These are phyloP conservation scores for Aureobasidium subglaciale DNA, from an alignment of 2,329 filamentous ascomycete genomes.

Conservation along the genomic window DNA sequence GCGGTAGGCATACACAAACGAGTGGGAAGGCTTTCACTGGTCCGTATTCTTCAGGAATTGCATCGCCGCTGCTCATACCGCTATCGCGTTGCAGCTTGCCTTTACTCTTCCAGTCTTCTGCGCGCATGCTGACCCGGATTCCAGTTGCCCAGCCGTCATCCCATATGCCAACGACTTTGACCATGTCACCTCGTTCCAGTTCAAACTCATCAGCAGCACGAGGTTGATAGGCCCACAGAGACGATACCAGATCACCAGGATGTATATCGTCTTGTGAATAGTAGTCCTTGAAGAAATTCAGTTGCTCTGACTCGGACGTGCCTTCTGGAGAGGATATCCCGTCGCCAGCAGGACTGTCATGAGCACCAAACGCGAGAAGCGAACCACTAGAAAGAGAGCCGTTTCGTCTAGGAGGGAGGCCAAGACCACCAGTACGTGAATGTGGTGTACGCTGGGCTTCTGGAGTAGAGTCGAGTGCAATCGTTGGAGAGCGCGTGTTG, in stretches of 20 bases:
- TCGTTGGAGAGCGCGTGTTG: slow-evolving; percentile 49
- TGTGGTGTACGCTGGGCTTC: slow-evolving; percentile 27
- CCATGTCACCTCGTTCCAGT: slow-evolving; percentile 91
- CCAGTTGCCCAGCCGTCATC: slow-evolving; percentile 98
- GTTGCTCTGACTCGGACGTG: slow-evolving; percentile 89
- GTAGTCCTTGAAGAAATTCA: slow-evolving; percentile 97
- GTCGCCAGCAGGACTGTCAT: slow-evolving; percentile 68
- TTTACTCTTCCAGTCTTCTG: slow-evolving; percentile 76
- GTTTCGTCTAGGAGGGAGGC: slow-evolving; percentile 59
- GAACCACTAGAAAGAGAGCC: slow-evolving; percentile 86
- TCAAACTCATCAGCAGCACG: slow-evolving; percentile 89
- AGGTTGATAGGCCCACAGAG: slow-evolving; percentile 94
- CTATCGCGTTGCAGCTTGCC: slow-evolving; percentile 75
- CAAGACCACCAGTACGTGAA: slow-evolving; percentile 44
- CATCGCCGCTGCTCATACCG: slow-evolving; percentile 76
- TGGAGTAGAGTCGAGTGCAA: slow-evolving; percentile 54
- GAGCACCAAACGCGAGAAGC: slow-evolving; percentile 48
- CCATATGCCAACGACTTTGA: slow-evolving; percentile 98
- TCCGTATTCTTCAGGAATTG: slow-evolving; percentile 36
- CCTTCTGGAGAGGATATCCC: slow-evolving; percentile 77
- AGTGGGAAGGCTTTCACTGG: slow-evolving; percentile 98
- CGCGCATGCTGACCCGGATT: slow-evolving; percentile 70
- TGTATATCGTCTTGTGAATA: slow-evolving; percentile 96
- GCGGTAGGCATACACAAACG: slow-evolving; percentile 89
- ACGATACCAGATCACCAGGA: slow-evolving; percentile 79